phyloP scores from a whole-genome alignment of 768 basidiomycete species.

The Psilocybe subaeruginosa region DNA sequence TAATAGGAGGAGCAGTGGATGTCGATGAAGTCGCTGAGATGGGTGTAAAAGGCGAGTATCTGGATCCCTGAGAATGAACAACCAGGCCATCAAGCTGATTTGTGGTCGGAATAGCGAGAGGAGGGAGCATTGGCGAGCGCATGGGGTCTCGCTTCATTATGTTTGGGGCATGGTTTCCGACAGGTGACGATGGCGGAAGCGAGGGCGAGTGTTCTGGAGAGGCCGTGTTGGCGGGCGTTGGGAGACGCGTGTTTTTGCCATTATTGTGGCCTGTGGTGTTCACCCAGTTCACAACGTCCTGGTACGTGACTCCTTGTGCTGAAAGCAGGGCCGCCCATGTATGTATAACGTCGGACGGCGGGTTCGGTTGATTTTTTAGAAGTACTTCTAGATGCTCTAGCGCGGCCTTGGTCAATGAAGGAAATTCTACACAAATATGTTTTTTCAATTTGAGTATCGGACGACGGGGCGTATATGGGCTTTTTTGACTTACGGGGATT shows the following conservation, averaged over 20 bases:
- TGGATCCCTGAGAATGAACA: neutral
- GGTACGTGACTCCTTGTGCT: neutral
- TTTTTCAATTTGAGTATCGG: neutral
- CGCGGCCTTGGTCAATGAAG: constrained; percentile 22
- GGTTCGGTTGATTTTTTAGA: constrained; percentile 22
- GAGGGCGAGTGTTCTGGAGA: constrained; percentile 9
- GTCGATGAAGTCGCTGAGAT: neutral
- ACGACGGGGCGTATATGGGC: neutral
- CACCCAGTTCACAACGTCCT: constrained; percentile 8
- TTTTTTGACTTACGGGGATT: neutral
- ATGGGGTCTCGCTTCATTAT: neutral
- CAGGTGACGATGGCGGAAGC: neutral
- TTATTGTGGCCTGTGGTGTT: neutral
- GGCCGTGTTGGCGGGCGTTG: constrained; percentile 23
- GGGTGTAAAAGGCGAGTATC: neutral
- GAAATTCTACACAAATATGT: constrained; percentile 12
- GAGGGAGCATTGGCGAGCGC: neutral
- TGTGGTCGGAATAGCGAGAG: neutral
- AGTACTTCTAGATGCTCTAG: constrained; percentile 28
- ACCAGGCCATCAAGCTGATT: neutral
- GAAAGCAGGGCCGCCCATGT: constrained; percentile 34
- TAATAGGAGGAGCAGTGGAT: neutral
- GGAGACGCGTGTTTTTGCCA: constrained; percentile 10
- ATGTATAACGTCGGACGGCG: constrained; percentile 25
- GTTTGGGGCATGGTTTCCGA: neutral